These are phyloP conservation scores for Xylaria sp. DNA, from an alignment of 2,329 filamentous ascomycete species.

Conservation along the genomic window DNA sequence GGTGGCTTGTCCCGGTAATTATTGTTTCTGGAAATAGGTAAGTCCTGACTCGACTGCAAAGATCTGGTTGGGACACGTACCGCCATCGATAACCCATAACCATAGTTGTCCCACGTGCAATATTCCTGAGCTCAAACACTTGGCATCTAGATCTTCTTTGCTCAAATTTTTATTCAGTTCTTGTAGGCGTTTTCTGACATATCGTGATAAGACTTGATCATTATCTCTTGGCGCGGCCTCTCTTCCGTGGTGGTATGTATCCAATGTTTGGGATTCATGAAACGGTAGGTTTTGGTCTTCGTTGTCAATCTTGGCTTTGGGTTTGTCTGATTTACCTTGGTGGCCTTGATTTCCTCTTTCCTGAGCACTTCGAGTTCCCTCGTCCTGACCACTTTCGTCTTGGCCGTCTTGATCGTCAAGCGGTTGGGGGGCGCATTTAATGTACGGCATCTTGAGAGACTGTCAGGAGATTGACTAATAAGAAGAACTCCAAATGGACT, in stretches of 20 bases:
- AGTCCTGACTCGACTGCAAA: background rate
- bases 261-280: background rate
- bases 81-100: background rate
- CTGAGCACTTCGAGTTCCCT: background rate
- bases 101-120: slow-evolving; percentile 1
- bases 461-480: background rate
- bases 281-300: background rate
- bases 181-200: background rate
- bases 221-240: background rate
- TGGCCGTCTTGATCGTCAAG: background rate
- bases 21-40: background rate
- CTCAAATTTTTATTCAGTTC: background rate
- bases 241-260: background rate
- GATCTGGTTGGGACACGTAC: background rate
- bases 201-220: background rate
- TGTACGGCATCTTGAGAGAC: background rate
- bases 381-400: background rate
- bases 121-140: background rate
- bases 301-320: background rate
- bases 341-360: no score
- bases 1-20: background rate
- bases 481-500: background rate
- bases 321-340: background rate
- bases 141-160: background rate
- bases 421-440: background rate